Base-by-base conservation (phyloP, 2,329 filamentous ascomycete genomes). In the Beauveria varroae region DNA sequence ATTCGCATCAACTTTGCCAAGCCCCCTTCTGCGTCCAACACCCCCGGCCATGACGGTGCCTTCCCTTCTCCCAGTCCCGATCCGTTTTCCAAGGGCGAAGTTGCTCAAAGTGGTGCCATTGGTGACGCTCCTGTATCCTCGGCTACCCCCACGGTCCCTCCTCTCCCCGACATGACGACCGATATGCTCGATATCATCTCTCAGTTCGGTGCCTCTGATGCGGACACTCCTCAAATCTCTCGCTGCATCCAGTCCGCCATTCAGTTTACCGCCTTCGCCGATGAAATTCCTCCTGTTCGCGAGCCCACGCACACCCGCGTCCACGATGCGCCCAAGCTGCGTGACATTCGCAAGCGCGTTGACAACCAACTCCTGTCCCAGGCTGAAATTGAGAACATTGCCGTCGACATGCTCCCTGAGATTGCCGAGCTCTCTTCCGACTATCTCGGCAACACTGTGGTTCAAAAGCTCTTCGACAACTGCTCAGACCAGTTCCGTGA, bases 371-470 rank as follows among this genome's bases (percentile, higher is more conserved):
- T 89, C 62, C 87, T 93, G 73, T 89, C 90, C 1, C 84, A 89
- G 63, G 81, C 87, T 20, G 95, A 99, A 74, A 96, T 98, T 67
- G 95, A 99, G 74, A 88, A 87, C 65, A 96, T 95, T 65, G 95
- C 95, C 46, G 81, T 90, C 64, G 90, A 91, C 64, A 99, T 99
- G 95, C 84, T 99, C 18, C 91, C 93, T 10, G 95, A 99, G 73
- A 95, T 99, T 71, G 91, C 93, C 4, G 95, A 99, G 75, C 81
- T 99, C 26, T 84, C 95, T 2, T 96, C 93, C 0, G 95, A 99
- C 75, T 99, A 99, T 69, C 84, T 99, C 37, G 95, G 95, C 68
- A 99, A 99, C 77, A 99, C 95, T 0, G 95, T 99, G n/a, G 93
- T 99, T 20, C 95, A 99, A 77, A 99, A 99, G 76, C 80, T 99